Conservation (phyloP, 2,329 filamentous ascomycete species). For the Alternaria postmessia region DNA sequence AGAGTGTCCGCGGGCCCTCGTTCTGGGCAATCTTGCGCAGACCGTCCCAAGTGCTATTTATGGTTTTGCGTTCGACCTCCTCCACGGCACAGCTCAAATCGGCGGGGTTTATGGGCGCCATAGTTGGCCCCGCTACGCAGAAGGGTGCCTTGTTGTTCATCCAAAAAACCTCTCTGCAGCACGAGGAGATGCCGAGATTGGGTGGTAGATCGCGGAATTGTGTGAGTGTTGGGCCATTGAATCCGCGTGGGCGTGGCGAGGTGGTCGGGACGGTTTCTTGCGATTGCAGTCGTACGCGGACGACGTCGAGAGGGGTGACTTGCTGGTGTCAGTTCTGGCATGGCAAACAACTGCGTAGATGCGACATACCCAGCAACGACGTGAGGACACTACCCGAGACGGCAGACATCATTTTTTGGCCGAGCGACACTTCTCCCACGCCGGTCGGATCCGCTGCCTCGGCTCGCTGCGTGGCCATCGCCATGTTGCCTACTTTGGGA, state of each 20-base stretch:
- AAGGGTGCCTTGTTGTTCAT: conserved; percentile 83
- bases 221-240: conserved; percentile 42
- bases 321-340: conserved; percentile 14
- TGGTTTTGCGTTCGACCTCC: conserved; percentile 81
- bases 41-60: conserved; percentile 91
- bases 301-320: conserved; percentile 94
- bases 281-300: conserved; percentile 92
- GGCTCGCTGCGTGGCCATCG: conserved; percentile 41
- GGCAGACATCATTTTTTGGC: conserved; percentile 94
- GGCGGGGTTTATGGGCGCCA: conserved; percentile 53
- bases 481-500: conserved; percentile 33
- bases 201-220: conserved; percentile 75
- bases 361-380: conserved; percentile 68
- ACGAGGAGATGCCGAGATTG: conserved; percentile 90
- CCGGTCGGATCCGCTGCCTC: conserved; percentile 53
- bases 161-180: conserved; percentile 97
- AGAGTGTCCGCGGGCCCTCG: conserved; percentile 85
- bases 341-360: background rate
- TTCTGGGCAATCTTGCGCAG: conserved; percentile 93
- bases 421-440: conserved; percentile 74
- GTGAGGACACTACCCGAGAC: conserved; percentile 90
- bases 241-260: conserved; percentile 58
- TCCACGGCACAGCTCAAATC: conserved; percentile 79
- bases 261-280: conserved; percentile 66
- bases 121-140: conserved; percentile 74